phyloP scores from a whole-genome alignment of 2,329 filamentous ascomycete genomes.

The Ophiosphaerella herpotricha region DNA sequence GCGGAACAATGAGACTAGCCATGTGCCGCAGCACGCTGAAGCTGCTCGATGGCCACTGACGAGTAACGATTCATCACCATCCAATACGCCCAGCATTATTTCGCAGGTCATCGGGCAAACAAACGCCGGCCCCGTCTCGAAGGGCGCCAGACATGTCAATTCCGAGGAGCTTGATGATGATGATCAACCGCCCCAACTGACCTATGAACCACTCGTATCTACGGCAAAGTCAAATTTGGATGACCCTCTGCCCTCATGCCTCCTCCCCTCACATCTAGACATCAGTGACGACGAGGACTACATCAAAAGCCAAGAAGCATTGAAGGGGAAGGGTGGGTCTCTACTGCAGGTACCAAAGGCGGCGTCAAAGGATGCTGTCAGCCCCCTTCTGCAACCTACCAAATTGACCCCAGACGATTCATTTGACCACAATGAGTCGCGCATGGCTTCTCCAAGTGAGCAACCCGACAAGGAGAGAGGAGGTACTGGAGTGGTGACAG shows the following conservation, averaged over 20 bases:
- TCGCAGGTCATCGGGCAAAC: neutral
- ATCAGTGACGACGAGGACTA: conserved; percentile 21
- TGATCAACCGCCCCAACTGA: conserved; percentile 28
- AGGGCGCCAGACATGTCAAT: neutral
- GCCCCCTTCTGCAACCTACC: conserved; percentile 26
- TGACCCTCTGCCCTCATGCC: conserved; percentile 18
- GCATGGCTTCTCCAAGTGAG: neutral
- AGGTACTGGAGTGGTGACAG: conserved; percentile 33
- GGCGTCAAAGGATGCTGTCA: conserved; percentile 19
- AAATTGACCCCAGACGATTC: conserved; percentile 10
- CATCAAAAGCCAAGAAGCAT: neutral
- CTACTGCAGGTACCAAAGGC: conserved; percentile 7
- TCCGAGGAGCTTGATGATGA: conserved; percentile 12
- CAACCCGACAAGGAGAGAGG: conserved; percentile 24
- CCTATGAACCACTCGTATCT: conserved; percentile 22
- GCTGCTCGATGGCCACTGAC: neutral
- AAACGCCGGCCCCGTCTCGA: neutral
- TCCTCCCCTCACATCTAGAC: conserved; percentile 9
- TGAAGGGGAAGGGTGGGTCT: conserved; percentile 3
- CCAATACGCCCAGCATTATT: neutral
- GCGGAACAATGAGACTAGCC: neutral
- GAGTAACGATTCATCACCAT: neutral
- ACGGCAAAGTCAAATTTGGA: neutral
- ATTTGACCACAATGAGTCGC: conserved; percentile 1
- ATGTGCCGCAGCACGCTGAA: neutral